Evolutionary conservation across 345 rosid genomes (phyloP).

Genomic region (Fremontodendron californicum): DNA sequence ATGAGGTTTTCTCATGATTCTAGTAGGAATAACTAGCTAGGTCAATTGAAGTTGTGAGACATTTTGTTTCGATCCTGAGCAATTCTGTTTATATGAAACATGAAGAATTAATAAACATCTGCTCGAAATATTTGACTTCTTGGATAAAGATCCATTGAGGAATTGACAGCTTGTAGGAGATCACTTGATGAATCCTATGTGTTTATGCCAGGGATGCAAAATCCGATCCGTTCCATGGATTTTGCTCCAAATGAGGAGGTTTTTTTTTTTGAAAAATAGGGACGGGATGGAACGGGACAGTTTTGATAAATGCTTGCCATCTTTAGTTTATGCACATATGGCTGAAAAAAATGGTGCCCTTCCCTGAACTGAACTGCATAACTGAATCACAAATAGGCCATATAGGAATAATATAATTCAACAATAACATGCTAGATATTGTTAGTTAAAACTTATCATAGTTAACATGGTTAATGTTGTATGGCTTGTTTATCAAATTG

Average conservation of each 20-base stretch:
- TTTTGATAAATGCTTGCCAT: no score
- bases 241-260: no score
- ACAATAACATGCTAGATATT: neutral
- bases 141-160: neutral
- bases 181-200: no score
- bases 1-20: neutral
- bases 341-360: neutral
- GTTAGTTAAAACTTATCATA: neutral
- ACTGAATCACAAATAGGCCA: no score
- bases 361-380: neutral
- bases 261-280: no score
- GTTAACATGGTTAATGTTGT: neutral
- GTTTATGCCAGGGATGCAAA: no score
- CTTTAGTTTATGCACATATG: neutral
- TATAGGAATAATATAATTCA: no score
- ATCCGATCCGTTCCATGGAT: no score
- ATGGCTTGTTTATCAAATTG: neutral
- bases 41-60: neutral
- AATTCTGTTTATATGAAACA: neutral
- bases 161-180: neutral
- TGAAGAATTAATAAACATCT: neutral
- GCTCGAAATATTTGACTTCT: neutral
- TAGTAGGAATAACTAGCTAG: neutral
- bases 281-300: no score
- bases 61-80: neutral